phyloP scores from a whole-genome alignment of 257 asterid species.

The Salvia miltiorrhiza region DNA sequence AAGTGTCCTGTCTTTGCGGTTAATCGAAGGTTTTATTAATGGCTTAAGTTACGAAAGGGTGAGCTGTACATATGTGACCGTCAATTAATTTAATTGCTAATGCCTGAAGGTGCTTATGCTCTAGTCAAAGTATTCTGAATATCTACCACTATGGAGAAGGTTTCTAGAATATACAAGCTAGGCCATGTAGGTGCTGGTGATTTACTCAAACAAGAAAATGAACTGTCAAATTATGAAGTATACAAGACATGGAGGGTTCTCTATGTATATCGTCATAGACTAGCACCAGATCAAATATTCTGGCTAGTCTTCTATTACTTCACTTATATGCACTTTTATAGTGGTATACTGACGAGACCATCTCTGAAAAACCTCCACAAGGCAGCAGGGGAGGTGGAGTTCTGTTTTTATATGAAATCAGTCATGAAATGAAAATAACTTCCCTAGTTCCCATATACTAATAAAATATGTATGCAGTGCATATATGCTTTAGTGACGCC shows the following conservation, averaged over 20 bases:
- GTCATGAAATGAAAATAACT: neutral
- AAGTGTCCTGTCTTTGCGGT: slow-evolving; percentile 9
- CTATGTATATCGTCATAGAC: neutral
- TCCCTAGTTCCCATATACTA: neutral
- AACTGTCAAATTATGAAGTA: neutral
- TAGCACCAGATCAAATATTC: neutral
- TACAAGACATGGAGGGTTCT: neutral
- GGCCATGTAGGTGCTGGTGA: neutral
- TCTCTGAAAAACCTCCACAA: neutral
- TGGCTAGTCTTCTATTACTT: neutral
- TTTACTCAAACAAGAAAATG: neutral
- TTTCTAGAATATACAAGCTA: neutral
- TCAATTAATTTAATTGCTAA: neutral
- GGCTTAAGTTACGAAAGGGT: neutral
- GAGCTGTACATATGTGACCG: neutral
- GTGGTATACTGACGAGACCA: neutral
- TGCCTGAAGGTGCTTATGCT: neutral
- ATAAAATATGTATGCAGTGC: too few relatives aligned
- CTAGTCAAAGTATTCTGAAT: neutral
- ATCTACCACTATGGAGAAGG: neutral
- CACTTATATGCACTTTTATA: neutral
- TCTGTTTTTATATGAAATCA: neutral
- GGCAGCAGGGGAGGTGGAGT: neutral
- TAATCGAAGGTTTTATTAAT: neutral
- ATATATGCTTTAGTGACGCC: slow-evolving; percentile 2